Base-by-base conservation (phyloP, 768 basidiomycete genomes). In the Boletus subcaerulescens region DNA sequence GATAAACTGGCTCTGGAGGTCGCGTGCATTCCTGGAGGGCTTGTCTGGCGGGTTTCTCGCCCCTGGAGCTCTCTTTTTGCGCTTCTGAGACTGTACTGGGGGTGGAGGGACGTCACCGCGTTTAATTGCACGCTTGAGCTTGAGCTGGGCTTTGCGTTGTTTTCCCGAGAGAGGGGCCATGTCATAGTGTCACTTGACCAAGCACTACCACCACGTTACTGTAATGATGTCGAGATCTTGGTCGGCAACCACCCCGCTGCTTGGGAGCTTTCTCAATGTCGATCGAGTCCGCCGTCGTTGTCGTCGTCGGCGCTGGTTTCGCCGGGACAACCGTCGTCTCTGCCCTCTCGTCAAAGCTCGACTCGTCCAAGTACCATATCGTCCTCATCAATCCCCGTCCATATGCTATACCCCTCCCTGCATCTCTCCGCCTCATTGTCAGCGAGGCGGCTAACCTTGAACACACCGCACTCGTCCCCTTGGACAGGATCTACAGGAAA, bases 111-210 rank as follows among this genome's bases (percentile, higher is more conserved):
- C 69, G 58, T 91, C 90, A 5, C 90, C 93, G 32, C 92, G 85
- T 69, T 95, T 95, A 32, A 88, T 72, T 5, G 93, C 93, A 22
- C 93, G 86, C 63, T 90, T 91, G 46, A 85, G 79, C 67, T 91
- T 84, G 9, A 85, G 77, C 53, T 89, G 81, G 2, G 81, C 84
- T 58, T 87, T 91, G 60, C 84, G 85, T 63, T 87, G 77, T 52
- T 84, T 88, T 39, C 77, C 79, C 0, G 86, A 89, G 11, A 74
- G 45, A 0, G 48, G 60, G 6, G 66, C 50, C 66, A 69, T 67
- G 29, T 29, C 22, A 24, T 24, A 24, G 22, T 8, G 8, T 9
- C 8, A 29, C 1, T 29, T 2, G 26, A 26, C 26, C 26, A 26
- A 26, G 26, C 26, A 26, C 26, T 24, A 24, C 24, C 24, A 24